Evolutionary conservation across 176 grass and related monocot species (phyloP).

Genomic region (Pontederia crassipes): DNA sequence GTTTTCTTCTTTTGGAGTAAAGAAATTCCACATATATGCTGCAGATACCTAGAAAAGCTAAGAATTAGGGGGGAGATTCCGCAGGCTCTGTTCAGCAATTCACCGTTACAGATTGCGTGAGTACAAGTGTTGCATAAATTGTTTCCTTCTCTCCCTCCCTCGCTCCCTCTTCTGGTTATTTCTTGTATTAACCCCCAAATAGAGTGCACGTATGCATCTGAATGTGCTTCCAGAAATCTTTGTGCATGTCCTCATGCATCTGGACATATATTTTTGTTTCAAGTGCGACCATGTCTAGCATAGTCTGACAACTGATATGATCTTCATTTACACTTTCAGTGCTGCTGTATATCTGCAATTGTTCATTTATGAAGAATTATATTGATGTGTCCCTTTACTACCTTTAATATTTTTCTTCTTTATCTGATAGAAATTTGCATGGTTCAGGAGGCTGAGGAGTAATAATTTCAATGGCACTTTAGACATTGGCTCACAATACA

Average conservation of each 20-base stretch:
- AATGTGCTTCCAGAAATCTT: too few species aligned
- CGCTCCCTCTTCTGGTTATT: background rate
- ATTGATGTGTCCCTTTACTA: background rate
- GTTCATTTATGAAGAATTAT: background rate
- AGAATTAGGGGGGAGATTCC: background rate
- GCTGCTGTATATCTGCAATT: too few species aligned
- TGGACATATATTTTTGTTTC: too few species aligned
- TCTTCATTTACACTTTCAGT: too few species aligned
- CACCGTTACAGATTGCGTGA: constrained; percentile 2
- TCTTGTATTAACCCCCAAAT: background rate
- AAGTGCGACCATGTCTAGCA: too few species aligned
- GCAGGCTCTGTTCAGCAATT: constrained; percentile 4
- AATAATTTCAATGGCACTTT: constrained; percentile 5
- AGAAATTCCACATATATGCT: background rate
- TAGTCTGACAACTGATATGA: too few species aligned
- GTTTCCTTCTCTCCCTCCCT: background rate
- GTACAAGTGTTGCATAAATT: background rate
- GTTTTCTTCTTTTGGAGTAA: too few species aligned
- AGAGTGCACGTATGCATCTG: background rate
- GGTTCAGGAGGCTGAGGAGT: background rate
- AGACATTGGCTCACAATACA: constrained; percentile 1
- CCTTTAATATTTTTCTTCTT: too few species aligned
- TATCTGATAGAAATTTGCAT: background rate
- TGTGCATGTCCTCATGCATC: too few species aligned
- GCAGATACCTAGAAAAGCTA: background rate